Base-by-base conservation (phyloP, 768 basidiomycete genomes). In the Rossbeevera mucosa region DNA sequence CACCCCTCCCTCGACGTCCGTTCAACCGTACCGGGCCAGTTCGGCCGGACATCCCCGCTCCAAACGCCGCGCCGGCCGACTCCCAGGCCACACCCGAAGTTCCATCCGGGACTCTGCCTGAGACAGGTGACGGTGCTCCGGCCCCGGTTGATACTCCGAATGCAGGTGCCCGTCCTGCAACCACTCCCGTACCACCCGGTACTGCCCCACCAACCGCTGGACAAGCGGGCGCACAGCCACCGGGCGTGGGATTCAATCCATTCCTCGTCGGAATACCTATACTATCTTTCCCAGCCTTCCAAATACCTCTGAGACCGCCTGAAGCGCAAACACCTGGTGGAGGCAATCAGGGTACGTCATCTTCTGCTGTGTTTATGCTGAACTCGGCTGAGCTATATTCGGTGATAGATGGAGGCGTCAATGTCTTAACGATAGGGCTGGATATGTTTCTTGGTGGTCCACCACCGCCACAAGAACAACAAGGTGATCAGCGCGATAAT, bases 401-500 rank as follows among this genome's bases (percentile, higher is more conserved):
- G 0, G 52, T 56, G 52, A 29, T 7, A 4, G 41, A 24, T 40
- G 12, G 24, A 55, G 68, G 51, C 48, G 47, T 61, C 1, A 66
- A 68, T 40, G 53, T 72, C 5, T 3, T 76, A 22, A 73, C 74
- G 18, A 68, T 76, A 47, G 74, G 74, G n/a, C 56, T 75, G 25
- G 74, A 76, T 50, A 69, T 76, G 61, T 66, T 73, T 50, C 54
- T 73, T 8, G 62, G 58, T 41, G 60, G 58, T 36, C 49, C 59
- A 12, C 55, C 53, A 3, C 54, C 51, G 14, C 58, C n/a, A n/a
- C n/a, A n/a, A n/a, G n/a, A 41, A 33, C 57, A 49, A 21, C 42
- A 41, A 18, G 61, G 42, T 20, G 45, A 57, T 45, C 22, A 33
- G 53, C 56, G 45, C 36, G 55, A 54, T 47, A 51, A 55, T 24